Base-by-base conservation (phyloP, 75 land plant species). In the Pinus taeda region DNA sequence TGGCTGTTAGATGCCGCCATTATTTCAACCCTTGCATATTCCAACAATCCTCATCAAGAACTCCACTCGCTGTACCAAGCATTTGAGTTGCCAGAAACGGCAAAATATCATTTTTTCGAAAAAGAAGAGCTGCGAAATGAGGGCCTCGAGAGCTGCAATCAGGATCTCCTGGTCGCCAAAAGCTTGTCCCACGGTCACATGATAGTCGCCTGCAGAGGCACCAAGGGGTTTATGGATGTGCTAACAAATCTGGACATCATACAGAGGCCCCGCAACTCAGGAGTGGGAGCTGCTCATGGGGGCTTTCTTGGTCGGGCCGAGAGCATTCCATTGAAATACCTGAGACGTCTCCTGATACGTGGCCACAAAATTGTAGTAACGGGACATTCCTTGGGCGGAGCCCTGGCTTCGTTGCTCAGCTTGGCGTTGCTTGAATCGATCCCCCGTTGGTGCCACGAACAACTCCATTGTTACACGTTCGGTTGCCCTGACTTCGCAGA, bases 401-500 rank as follows among this genome's bases (percentile, higher is more conserved):
- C 87, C 13, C 81, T 85, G 13, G 87, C 86, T 21, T 85, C 87
- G 53, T 67, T 85, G 7, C 81, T 85, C 1, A 57, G 80, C 13
- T 75, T 85, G 36, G 64, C 85, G 72, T 81, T 85, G 22, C 73
- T 85, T 67, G 87, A 85, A 74, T 63, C 85, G n/a, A 85, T 85
- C 2, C 85, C 81, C 59, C 72, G 53, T 39, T 85, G 87, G 87
- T 85, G 85, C 53, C 87, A 85, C 58, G 72, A 84, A 15, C 87
- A 85, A 59, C 57, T 85, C 0, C 87, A 85, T 70, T 85, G 87
- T 74, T 85, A 85, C 78, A 85, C 87, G 0, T 85, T 85, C 30
- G 87, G 87, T n/a, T 85, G 85, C 63, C 87, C 87, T 30, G 83
- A 82, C 77, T 85, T 85, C 49, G 85, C 87, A 18, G 87, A 85